Percentiles rank a stretch among this genome's conserved stretches.
Evolutionary conservation across 2,329 filamentous ascomycete genomes (phyloP).

Genomic region (Trichoderma pleuroti): DNA sequence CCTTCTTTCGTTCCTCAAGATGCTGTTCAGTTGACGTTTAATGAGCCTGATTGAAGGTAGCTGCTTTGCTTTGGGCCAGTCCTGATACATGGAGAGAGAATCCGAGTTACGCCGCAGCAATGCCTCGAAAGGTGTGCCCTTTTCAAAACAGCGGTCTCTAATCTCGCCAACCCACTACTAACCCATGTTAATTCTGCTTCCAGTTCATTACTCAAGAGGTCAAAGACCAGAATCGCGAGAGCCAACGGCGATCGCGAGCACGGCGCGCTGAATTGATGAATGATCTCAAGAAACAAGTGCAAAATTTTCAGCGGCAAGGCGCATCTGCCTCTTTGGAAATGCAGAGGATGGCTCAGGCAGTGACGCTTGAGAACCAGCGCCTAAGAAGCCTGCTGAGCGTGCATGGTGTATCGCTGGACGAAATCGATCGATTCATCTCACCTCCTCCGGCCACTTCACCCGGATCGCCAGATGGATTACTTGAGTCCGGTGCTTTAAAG

Average conservation of each 20-base stretch:
- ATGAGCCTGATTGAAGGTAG: neutral
- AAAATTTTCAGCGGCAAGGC: slow-evolving; percentile 13
- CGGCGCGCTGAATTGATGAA: slow-evolving; percentile 13
- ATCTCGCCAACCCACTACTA: neutral
- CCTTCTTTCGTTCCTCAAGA: neutral
- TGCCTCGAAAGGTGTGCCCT: slow-evolving; percentile 3
- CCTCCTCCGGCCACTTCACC: neutral
- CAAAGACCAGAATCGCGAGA: slow-evolving; percentile 18
- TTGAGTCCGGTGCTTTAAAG: neutral
- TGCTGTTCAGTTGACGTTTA: neutral
- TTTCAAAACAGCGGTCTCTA: neutral
- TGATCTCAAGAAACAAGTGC: slow-evolving; percentile 15
- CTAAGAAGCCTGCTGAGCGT: slow-evolving; percentile 2
- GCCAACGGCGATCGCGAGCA: slow-evolving; percentile 18
- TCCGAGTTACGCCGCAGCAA: neutral
- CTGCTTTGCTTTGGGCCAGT: neutral
- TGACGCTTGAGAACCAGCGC: slow-evolving; percentile 14
- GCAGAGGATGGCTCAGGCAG: slow-evolving; percentile 13
- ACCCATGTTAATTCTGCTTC: neutral
- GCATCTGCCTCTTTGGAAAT: slow-evolving; percentile 13
- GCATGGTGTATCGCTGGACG: slow-evolving; percentile 11
- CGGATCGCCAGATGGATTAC: neutral
- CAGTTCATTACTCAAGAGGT: slow-evolving; percentile 7
- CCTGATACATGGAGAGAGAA: neutral
- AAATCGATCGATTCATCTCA: slow-evolving; percentile 5